Evolutionary conservation across 2,329 filamentous ascomycete species (phyloP), one percentile per base, ranked within the genome.

Genomic region (Fusarium palustre): DNA sequence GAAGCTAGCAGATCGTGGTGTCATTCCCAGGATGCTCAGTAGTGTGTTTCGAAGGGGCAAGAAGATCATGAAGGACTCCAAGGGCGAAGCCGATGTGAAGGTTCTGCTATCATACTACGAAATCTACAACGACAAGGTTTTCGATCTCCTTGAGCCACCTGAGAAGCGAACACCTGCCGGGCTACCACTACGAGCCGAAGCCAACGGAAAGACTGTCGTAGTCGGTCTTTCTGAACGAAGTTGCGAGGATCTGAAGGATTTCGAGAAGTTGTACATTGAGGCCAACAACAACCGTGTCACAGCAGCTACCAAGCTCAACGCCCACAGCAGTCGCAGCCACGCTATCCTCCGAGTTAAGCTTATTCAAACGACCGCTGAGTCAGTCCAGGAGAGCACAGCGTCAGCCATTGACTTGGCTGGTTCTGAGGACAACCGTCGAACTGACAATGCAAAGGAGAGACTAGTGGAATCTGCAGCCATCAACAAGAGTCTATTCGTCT

Each of bases 81-180:
- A 85, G 7, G 92, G 90, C 13, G 83, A 88, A 53, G 94, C 90
- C 1, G 85, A 83, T 3, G 92, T 97, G 24, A 83, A 88, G 11
- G 92, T 97, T 18, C 85, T 88, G 15, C 86, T 97, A 75, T 94
- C 92, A 30, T 97, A 97, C 81, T 97, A 97, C 81, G 94, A 97
- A 79, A 97, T 97, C 71, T 97, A 97, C 81, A 97, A 97, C 79
- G 94, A 97, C 82, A 95, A 95, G 77, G 94, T 97, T 22, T 97
- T 91, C 75, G 94, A 97, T 77, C 83, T 97, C 33, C 93, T 97
- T 71, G 92, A 97, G 77, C 85, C 93, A 1, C 91, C 90, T 0
- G 94, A 97, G 78, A 97, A 94, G 82, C 91, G 96, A 52, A 94
- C 92, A 0, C 84, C 92, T 3, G 87, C 92, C 1, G 94, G 94